A percentile compares a stretch with the other conserved stretches of the same genome.
Conservation (phyloP, 225 moss, liverwort and hornwort genomes). For the Ulota crispa region DNA sequence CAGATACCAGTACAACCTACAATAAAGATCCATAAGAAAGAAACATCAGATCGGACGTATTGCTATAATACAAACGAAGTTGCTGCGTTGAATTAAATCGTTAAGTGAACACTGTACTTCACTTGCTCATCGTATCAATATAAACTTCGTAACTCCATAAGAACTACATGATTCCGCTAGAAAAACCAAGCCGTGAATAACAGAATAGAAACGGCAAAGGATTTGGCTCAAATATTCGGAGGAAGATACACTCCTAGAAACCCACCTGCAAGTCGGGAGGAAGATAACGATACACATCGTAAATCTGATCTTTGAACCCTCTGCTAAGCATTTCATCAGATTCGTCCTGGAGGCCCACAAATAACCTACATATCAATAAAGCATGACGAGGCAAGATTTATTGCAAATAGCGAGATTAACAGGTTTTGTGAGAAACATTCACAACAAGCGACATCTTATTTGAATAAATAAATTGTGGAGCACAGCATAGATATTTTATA, state of each 20-base stretch:
- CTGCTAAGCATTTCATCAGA: constrained; percentile 95
- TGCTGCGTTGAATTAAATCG: neutral
- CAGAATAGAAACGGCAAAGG: neutral
- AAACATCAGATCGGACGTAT: neutral
- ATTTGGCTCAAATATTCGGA: neutral
- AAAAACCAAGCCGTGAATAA: neutral
- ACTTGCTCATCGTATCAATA: neutral
- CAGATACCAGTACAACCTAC: constrained; percentile 86
- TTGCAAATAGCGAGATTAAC: neutral
- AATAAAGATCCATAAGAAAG: neutral
- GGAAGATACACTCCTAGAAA: neutral
- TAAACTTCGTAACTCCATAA: neutral
- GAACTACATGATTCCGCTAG: neutral
- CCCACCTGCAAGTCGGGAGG: constrained; percentile 81
- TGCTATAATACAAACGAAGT: neutral
- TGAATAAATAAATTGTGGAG: neutral
- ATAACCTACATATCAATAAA: constrained; percentile 3
- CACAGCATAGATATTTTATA: neutral
- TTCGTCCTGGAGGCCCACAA: constrained; percentile 65
- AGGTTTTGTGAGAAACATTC: neutral
- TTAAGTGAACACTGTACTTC: neutral
- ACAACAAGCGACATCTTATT: neutral
- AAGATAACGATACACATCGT: constrained; percentile 85
- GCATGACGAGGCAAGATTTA: neutral
- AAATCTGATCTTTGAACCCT: constrained; percentile 89